Evolutionary conservation across 1,139 yeast species (phyloP), one percentile per base, ranked within the genome.

Genomic region (Zygoascus meyerae): DNA sequence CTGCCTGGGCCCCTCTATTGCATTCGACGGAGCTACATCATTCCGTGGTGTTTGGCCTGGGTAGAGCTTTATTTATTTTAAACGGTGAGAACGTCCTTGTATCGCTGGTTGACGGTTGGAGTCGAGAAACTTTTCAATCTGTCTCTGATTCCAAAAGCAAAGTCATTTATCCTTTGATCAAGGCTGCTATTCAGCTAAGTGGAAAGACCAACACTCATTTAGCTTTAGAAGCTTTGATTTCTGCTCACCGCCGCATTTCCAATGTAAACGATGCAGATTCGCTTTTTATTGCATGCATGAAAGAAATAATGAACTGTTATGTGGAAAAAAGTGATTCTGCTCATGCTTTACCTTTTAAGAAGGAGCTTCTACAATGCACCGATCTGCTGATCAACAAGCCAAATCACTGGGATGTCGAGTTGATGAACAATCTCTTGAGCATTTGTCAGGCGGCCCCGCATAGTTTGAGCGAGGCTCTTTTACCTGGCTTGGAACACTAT

Each of bases 1-100:
- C 51, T 11, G 44, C 45, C 8, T 57, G 60, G 60, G 50, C 45
- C 17, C 56, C 58, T 16, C 55, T 48, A 5, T 37, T 55, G 41
- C 40, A 32, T 10, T 40, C 42, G 10, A 31, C 50, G 12, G 45
- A 50, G 17, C 48, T 56, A 3, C 49, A 48, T 14, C 35, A 49
- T 7, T 26, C 50, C 10, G 49, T 55, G 2, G 44, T 48, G 6
- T 41, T 35, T 5, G 55, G 55, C 3, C 45, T 52, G 3, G 56
- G 55, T 10, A 45, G 52, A 17, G 56, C 60, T 5, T 21, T 54
- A 28, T 38, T 55, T 17, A 56, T 53, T 4, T 38, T 54, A 11
- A 47, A 51, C 9, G 53, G 55, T 5, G 48, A 49, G 2, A 45
- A 49, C 5, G 32, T 42, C 9, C 40, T 55, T 4, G 34, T 34